These are phyloP conservation scores for Citrullus mucosospermus DNA, from an alignment of 306 rosid genomes.

Conservation along the genomic window DNA sequence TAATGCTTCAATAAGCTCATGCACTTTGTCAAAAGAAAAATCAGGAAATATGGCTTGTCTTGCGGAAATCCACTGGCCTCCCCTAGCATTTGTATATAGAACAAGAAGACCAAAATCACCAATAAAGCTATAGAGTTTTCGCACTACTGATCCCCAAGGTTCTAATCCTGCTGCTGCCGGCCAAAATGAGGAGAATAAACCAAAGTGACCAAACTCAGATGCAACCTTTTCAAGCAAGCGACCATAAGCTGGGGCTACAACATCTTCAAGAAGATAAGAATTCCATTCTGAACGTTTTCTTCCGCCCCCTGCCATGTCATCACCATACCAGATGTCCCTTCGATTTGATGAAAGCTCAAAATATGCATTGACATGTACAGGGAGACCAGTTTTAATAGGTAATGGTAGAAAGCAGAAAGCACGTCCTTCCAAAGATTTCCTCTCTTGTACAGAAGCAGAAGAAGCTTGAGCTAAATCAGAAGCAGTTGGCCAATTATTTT, in stretches of 20 bases:
- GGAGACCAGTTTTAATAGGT: conserved; percentile 82
- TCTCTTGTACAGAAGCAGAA: conserved; percentile 30
- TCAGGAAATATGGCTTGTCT: conserved; percentile 92
- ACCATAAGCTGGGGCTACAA: conserved; percentile 92
- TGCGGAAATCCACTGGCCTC: conserved; percentile 91
- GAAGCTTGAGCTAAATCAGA: conserved; percentile 38
- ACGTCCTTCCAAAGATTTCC: conserved; percentile 64
- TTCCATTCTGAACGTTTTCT: conserved; percentile 98
- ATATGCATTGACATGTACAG: conserved; percentile 90
- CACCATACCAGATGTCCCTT: conserved; percentile 97
- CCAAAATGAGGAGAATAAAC: conserved; percentile 88
- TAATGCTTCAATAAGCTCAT: conserved; percentile 55
- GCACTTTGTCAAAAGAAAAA: conserved; percentile 57
- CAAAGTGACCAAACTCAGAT: conserved; percentile 68
- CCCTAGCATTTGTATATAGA: conserved; percentile 78
- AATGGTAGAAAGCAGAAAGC: conserved; percentile 93
- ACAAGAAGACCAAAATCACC: conserved; percentile 63
- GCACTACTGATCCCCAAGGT: conserved; percentile 82
- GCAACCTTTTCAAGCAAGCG: conserved; percentile 82
- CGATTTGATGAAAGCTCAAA: conserved; percentile 95
- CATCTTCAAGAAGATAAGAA: conserved; percentile 81
- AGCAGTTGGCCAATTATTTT: conserved; percentile 19
- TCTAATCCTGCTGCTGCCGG: conserved; percentile 58
- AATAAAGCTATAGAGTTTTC: conserved; percentile 56
- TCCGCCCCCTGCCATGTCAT: conserved; percentile 96